Percentiles rank a stretch among this genome's conserved stretches.
These are phyloP conservation scores for Termitomyces sp. DNA, from an alignment of 768 basidiomycete genomes.

Conservation along the genomic window DNA sequence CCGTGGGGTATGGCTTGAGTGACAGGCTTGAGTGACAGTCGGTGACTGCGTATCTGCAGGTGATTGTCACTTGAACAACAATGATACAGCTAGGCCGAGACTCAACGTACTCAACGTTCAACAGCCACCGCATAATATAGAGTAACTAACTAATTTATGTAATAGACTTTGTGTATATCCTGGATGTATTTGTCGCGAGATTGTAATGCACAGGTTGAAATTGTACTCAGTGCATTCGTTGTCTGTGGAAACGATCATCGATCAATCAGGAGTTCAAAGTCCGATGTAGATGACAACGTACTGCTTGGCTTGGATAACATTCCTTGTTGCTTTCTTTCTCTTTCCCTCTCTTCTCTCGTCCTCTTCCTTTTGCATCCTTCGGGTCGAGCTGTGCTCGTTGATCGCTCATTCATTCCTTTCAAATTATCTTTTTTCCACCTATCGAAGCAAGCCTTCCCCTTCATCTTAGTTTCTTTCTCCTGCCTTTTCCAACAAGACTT, in stretches of 20 bases:
- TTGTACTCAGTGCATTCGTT: neutral
- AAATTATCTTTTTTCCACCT: constrained; percentile 19
- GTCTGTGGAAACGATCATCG: constrained; percentile 9
- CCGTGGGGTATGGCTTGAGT: constrained; percentile 1
- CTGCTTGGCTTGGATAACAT: neutral
- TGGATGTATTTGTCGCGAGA: neutral
- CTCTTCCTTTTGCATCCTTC: constrained; percentile 13
- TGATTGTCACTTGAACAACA: constrained; percentile 3
- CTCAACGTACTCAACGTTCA: too few species aligned
- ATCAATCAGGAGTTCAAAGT: constrained; percentile 14
- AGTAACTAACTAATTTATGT: neutral
- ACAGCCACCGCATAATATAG: constrained; percentile 22
- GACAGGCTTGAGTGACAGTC: constrained; percentile 5
- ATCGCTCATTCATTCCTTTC: constrained; percentile 18
- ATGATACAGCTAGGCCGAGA: constrained; percentile 21
- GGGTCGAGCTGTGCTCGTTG: constrained; percentile 27
- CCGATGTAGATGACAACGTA: constrained; percentile 11
- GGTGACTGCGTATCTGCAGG: neutral
- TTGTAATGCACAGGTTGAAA: neutral
- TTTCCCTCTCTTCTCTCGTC: constrained; percentile 9
- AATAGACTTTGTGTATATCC: too few species aligned
- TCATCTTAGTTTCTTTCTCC: constrained; percentile 8
- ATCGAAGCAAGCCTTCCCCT: constrained; percentile 35
- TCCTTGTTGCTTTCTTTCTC: constrained; percentile 1
- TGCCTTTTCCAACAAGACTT: constrained; percentile 2